These are phyloP conservation scores for Fusarium azukiicola DNA, from an alignment of 2,329 filamentous ascomycete species.

Conservation along the genomic window DNA sequence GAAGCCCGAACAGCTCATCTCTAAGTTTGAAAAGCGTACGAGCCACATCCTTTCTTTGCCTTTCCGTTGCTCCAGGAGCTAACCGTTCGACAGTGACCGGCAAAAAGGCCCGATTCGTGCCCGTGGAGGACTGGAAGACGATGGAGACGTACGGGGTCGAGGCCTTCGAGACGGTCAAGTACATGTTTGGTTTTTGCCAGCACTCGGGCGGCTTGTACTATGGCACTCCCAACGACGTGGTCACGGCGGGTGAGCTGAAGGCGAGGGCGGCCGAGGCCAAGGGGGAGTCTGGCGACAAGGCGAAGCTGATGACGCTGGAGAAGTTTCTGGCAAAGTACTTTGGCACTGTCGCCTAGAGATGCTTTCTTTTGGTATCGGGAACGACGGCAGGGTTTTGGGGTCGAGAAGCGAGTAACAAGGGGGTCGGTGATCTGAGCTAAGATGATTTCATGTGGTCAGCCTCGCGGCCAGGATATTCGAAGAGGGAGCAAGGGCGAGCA, in stretches of 20 bases:
- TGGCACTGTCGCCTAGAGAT: neutral
- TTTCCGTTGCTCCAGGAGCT: slow-evolving; percentile 11
- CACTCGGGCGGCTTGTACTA: slow-evolving; percentile 59
- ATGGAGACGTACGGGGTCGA: slow-evolving; percentile 58
- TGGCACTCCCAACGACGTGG: slow-evolving; percentile 53
- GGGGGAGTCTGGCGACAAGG: slow-evolving; percentile 46
- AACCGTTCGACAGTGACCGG: slow-evolving; percentile 52
- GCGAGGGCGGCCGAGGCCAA: slow-evolving; percentile 53
- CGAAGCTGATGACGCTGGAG: slow-evolving; percentile 51
- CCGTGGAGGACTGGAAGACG: slow-evolving; percentile 57
- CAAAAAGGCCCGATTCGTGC: slow-evolving; percentile 57
- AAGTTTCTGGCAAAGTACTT: slow-evolving; percentile 53
- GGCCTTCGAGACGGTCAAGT: slow-evolving; percentile 61
- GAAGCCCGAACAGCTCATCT: slow-evolving; percentile 55
- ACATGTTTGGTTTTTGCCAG: slow-evolving; percentile 63
- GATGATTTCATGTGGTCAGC: slow-evolving; percentile 13
- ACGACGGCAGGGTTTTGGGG: neutral
- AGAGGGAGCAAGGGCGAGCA: neutral
- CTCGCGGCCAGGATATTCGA: neutral
- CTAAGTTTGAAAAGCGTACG: slow-evolving; percentile 59
- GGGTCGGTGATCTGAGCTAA: neutral
- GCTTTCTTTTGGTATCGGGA: slow-evolving; percentile 10
- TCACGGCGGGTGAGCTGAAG: slow-evolving; percentile 54
- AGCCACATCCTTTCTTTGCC: neutral
- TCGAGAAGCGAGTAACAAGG: neutral